Evolutionary conservation across 352 stramenopile genomes (phyloP).

Genomic region (Peronosclerospora sorghi): DNA sequence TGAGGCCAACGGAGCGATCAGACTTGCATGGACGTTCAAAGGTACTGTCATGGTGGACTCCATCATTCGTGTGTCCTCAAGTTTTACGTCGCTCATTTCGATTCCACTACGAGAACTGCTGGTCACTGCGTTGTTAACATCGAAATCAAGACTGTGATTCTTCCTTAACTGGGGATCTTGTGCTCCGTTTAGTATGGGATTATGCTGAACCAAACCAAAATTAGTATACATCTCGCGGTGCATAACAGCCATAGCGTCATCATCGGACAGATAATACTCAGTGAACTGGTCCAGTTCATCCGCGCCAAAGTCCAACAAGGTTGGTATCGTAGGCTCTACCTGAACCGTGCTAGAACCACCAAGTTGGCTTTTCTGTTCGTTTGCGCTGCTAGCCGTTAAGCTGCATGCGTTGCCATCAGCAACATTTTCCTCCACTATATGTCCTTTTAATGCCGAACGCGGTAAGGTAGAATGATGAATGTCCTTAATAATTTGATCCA

Average conservation of each 20-base stretch:
- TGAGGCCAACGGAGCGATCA: slow-evolving; percentile 11
- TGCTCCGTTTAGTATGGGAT: slow-evolving; percentile 1
- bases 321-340: slow-evolving; percentile 26
- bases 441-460: slow-evolving; percentile 29
- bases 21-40: background rate
- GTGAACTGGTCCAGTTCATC: slow-evolving; percentile 69
- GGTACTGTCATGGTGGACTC: slow-evolving; percentile 34
- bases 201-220: slow-evolving; percentile 3
- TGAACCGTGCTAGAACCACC: slow-evolving; percentile 4
- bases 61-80: slow-evolving; percentile 32
- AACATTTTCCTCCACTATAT: background rate
- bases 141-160: slow-evolving; percentile 69
- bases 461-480: slow-evolving; percentile 45
- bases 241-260: slow-evolving; percentile 22
- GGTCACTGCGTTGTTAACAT: slow-evolving; percentile 28
- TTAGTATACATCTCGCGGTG: slow-evolving; percentile 23
- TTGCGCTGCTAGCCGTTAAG: slow-evolving; percentile 22
- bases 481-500: slow-evolving; percentile 70
- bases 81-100: slow-evolving; percentile 15
- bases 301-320: slow-evolving; percentile 51
- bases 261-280: slow-evolving; percentile 59
- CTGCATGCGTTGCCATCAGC: slow-evolving; percentile 13
- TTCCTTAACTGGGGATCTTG: slow-evolving; percentile 39
- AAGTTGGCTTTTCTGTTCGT: slow-evolving; percentile 14
- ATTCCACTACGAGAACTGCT: slow-evolving; percentile 13